These are phyloP conservation scores for Marsdenia floribunda DNA, from an alignment of 257 asterid genomes.

Conservation along the genomic window DNA sequence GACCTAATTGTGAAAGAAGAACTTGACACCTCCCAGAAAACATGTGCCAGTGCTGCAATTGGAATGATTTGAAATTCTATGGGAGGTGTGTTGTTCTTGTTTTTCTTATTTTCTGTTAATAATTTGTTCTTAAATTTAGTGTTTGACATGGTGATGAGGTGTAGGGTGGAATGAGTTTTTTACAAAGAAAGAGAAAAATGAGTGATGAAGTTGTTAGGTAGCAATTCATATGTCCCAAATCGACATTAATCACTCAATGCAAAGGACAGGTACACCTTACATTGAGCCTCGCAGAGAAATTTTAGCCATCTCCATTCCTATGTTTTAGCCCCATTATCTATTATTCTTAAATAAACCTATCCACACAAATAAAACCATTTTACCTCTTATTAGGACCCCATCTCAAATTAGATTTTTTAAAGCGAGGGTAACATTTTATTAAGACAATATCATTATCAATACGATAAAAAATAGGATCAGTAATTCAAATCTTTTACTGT, in stretches of 20 bases:
- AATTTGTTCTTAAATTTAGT: slow-evolving; percentile 27
- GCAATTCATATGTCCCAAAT: slow-evolving; percentile 10
- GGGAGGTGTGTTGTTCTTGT: slow-evolving; percentile 23
- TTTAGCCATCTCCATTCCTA: slow-evolving; percentile 11
- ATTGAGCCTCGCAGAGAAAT: slow-evolving; percentile 26
- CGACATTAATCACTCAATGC: slow-evolving; percentile 7
- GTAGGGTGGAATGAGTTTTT: slow-evolving; percentile 14
- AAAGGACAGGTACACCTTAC: slow-evolving; percentile 32
- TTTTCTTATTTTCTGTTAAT: not conserved
- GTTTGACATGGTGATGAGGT: slow-evolving; percentile 38
- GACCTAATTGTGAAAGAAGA: slow-evolving; percentile 1
- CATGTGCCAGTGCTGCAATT: slow-evolving; percentile 34
- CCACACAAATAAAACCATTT: too few species aligned
- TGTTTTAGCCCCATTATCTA: too few species aligned
- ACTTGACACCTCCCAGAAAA: slow-evolving; percentile 28
- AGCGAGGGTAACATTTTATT: too few species aligned
- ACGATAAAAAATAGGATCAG: too few species aligned
- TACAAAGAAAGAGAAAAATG: slow-evolving; percentile 11
- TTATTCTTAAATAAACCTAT: too few species aligned
- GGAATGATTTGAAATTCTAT: slow-evolving; percentile 35
- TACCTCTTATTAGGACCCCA: too few species aligned
- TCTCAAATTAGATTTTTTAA: too few species aligned
- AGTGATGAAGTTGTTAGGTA: slow-evolving; percentile 23
- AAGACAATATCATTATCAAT: too few species aligned
- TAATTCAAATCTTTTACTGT: too few species aligned